Conservation (phyloP, 1,139 yeast species). For the Zygoascus sp. region DNA sequence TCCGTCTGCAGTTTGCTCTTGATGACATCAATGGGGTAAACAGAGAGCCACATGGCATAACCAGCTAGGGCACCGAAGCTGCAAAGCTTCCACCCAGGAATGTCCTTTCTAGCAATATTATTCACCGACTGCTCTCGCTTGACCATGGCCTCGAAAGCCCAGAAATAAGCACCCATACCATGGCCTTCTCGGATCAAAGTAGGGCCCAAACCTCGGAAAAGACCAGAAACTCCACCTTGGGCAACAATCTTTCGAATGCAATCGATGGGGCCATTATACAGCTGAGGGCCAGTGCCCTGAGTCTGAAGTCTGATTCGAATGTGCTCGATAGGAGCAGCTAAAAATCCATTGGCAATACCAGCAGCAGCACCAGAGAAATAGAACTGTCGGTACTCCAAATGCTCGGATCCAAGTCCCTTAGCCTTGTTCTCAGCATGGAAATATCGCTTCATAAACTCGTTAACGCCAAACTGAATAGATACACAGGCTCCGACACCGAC, state of each 20-base stretch:
- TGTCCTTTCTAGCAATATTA: conserved; percentile 52
- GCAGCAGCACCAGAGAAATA: conserved; percentile 82
- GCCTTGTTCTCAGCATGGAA: conserved; percentile 44
- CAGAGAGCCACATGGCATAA: conserved; percentile 73
- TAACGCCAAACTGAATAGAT: conserved; percentile 82
- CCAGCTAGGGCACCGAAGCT: conserved; percentile 83
- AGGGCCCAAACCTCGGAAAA: conserved; percentile 75
- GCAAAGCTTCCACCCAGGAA: conserved; percentile 84
- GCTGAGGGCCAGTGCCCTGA: conserved; percentile 48
- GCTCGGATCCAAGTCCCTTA: conserved; percentile 38
- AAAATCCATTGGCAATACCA: conserved; percentile 80
- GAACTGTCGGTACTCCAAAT: conserved; percentile 50
- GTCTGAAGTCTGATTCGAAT: conserved; percentile 87
- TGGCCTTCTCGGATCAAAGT: conserved; percentile 78
- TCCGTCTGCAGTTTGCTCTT: conserved; percentile 88
- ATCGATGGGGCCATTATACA: conserved; percentile 75
- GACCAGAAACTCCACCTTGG: conserved; percentile 52
- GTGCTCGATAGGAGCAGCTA: conserved; percentile 91
- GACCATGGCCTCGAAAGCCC: conserved; percentile 82
- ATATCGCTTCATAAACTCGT: conserved; percentile 85
- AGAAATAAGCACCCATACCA: conserved; percentile 79
- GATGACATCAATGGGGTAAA: conserved; percentile 80
- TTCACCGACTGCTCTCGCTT: conserved; percentile 51
- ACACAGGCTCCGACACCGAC: conserved; percentile 93
- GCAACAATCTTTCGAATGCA: conserved; percentile 59